Evolutionary conservation across 2,329 filamentous ascomycete species (phyloP).

Genomic region (Trichoderma sp.): DNA sequence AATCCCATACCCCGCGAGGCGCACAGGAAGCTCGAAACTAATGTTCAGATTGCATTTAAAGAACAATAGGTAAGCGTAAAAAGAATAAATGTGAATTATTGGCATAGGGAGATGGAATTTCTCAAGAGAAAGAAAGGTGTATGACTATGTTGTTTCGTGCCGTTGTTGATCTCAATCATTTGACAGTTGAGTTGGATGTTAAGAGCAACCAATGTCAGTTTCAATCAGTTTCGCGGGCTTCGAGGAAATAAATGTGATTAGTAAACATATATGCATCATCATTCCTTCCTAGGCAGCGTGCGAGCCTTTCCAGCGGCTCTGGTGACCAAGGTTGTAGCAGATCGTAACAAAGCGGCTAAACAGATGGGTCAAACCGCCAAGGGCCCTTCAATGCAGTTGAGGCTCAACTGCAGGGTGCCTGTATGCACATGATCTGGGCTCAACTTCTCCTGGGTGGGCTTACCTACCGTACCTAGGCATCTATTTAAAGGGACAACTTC

Average conservation of each 20-base stretch:
- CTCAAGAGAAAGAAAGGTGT: background rate
- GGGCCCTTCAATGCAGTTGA: background rate
- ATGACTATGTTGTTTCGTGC: background rate
- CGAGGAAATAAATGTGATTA: background rate
- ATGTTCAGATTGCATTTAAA: background rate
- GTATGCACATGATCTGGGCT: background rate
- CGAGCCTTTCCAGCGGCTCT: background rate
- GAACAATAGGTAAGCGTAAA: background rate
- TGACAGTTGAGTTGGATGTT: background rate
- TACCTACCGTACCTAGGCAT: background rate
- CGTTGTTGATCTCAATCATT: background rate
- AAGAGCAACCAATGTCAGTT: background rate
- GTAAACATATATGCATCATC: background rate
- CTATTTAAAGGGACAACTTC: background rate
- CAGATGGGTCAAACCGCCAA: background rate
- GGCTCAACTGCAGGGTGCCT: background rate
- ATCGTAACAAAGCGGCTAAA: background rate
- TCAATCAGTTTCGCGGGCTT: background rate
- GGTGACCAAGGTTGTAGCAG: background rate
- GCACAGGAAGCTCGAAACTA: background rate
- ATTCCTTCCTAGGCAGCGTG: background rate
- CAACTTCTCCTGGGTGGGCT: background rate
- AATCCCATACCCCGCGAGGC: background rate
- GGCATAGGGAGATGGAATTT: background rate
- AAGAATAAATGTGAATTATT: background rate